Evolutionary conservation across 345 rosid species (phyloP).

Genomic region (Populus deltoides): DNA sequence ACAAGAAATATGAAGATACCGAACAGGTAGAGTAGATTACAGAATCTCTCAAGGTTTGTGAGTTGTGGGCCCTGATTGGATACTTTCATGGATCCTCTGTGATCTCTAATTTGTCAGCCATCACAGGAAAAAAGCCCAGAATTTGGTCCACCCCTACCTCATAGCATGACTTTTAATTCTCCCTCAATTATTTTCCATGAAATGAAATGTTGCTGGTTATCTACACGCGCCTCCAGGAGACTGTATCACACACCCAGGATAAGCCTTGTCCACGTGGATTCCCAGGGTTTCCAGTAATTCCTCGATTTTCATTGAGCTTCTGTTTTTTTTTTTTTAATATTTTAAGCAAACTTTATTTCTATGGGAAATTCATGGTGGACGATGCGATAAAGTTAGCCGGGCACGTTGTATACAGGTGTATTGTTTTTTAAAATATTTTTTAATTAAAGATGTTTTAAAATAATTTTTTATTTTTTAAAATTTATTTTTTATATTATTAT

Average conservation of each 20-base stretch:
- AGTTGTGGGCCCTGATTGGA: slow-evolving; percentile 25
- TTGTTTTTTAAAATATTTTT: no score
- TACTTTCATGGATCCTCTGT: slow-evolving; percentile 28
- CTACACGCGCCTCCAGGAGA: background rate
- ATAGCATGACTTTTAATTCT: no score
- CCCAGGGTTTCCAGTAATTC: background rate
- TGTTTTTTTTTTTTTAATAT: no score
- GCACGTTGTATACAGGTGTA: no score
- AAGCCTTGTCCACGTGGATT: background rate
- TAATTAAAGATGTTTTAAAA: no score
- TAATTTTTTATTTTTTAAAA: no score
- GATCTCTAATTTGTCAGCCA: background rate
- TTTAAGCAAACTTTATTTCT: no score
- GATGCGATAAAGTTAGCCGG: no score
- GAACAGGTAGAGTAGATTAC: background rate
- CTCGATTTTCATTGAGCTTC: background rate
- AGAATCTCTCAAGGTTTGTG: slow-evolving; percentile 22
- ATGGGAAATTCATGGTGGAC: no score
- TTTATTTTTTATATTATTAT: no score
- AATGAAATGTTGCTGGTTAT: background rate
- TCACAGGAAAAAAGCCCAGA: background rate
- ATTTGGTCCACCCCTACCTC: background rate
- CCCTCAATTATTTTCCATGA: background rate
- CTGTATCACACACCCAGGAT: background rate
- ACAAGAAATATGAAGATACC: slow-evolving; percentile 23